phyloP scores from a whole-genome alignment of 2,329 filamentous ascomycete genomes.

The Leptographium radiaticola region DNA sequence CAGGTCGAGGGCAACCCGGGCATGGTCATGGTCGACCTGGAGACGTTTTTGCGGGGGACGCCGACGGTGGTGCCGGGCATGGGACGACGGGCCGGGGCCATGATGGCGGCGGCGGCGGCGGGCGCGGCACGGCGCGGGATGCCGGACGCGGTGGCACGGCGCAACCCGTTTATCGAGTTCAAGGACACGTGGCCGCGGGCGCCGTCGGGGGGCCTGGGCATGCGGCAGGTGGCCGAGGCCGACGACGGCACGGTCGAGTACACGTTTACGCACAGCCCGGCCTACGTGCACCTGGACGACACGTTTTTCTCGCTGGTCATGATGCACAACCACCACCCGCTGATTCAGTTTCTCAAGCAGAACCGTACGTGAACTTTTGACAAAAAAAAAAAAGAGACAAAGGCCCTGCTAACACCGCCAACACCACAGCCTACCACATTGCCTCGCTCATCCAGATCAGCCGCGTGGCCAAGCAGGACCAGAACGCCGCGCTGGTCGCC shows the following conservation, averaged over 20 bases:
- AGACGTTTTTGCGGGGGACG: constrained; percentile 32
- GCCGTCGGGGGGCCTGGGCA: constrained; percentile 68
- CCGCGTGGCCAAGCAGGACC: constrained; percentile 77
- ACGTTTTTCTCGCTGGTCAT: constrained; percentile 72
- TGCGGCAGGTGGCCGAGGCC: constrained; percentile 30
- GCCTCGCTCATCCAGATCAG: constrained; percentile 89
- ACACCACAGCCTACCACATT: constrained; percentile 61
- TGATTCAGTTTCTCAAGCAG: constrained; percentile 61
- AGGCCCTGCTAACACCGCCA: no score
- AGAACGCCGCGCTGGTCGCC: constrained; percentile 72
- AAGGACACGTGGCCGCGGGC: constrained; percentile 78
- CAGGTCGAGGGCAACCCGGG: constrained; percentile 18
- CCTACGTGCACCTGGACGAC: constrained; percentile 62
- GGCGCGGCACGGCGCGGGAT: constrained; percentile 32
- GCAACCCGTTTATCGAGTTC: constrained; percentile 75
- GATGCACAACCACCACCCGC: constrained; percentile 67
- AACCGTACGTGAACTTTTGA: constrained; percentile 33
- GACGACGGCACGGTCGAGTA: constrained; percentile 52
- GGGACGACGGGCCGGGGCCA: constrained; percentile 1
- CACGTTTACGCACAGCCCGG: constrained; percentile 58
- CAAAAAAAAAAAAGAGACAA: background rate
- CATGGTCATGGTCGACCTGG: constrained; percentile 37
- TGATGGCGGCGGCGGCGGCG: background rate
- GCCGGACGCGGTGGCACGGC: constrained; percentile 56
- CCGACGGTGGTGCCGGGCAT: constrained; percentile 2